Evolutionary conservation across 192 early-diverging fungal genomes (phyloP).

Genomic region (Backusella liffmaniae): DNA sequence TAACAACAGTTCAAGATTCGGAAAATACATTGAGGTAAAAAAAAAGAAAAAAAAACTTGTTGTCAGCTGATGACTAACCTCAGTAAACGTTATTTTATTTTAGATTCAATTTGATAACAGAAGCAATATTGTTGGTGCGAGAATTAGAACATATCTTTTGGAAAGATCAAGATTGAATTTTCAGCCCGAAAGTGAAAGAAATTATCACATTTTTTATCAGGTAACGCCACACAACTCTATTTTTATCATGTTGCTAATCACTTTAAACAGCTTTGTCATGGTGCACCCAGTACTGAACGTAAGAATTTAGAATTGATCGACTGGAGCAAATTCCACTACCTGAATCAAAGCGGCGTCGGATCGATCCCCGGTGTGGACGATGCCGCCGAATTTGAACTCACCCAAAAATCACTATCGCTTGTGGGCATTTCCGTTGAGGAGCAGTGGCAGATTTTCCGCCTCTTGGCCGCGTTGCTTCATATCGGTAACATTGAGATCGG

Average conservation of each 20-base stretch:
- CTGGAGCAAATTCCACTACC: constrained; percentile 80
- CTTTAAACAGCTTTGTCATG: constrained; percentile 70
- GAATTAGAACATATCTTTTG: constrained; percentile 93
- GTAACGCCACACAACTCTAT: constrained; percentile 2
- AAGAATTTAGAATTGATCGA: constrained; percentile 75
- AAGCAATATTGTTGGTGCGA: constrained; percentile 88
- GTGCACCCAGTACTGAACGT: constrained; percentile 76
- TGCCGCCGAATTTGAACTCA: constrained; percentile 85
- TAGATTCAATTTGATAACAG: constrained; percentile 86
- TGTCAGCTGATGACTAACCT: background rate
- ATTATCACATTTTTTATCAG: constrained; percentile 99
- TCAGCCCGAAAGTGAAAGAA: constrained; percentile 91
- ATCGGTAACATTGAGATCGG: constrained; percentile 93
- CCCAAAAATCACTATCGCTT: constrained; percentile 81
- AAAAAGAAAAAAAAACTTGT: background rate
- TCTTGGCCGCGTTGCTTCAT: constrained; percentile 93
- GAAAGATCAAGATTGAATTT: constrained; percentile 95
- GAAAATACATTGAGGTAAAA: constrained; percentile 89
- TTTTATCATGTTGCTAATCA: no score
- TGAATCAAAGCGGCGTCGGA: constrained; percentile 79
- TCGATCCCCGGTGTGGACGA: constrained; percentile 87
- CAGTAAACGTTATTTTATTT: background rate
- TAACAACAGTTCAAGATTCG: constrained; percentile 98
- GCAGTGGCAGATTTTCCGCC: constrained; percentile 88
- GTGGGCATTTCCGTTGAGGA: constrained; percentile 80